These are phyloP conservation scores for Dendrobium nobile DNA, from an alignment of 106 monocot species.

Conservation along the genomic window DNA sequence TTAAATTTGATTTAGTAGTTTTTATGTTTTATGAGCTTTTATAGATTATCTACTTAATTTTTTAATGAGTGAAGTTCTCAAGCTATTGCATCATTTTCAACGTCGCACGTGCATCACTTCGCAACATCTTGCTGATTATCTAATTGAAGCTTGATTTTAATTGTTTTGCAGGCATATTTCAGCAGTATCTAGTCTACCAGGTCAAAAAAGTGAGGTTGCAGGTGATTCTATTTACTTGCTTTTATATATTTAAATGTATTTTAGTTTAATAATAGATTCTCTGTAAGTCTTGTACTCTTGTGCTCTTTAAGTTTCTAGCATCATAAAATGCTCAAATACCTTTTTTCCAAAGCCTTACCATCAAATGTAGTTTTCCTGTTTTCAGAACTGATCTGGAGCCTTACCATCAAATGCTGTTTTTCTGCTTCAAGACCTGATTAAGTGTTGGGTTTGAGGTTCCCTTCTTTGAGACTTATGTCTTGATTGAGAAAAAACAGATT, in stretches of 20 bases:
- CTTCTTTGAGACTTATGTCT: neutral
- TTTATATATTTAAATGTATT: neutral
- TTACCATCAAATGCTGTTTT: neutral
- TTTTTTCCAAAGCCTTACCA: no score
- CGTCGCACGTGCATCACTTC: neutral
- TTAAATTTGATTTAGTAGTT: neutral
- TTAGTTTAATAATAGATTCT: neutral
- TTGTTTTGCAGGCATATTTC: conserved; percentile 59
- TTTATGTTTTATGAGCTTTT: neutral
- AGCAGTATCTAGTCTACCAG: conserved; percentile 81
- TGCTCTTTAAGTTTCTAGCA: no score
- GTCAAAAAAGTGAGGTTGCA: conserved; percentile 89
- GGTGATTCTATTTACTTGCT: conserved; percentile 31
- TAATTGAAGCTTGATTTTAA: conserved; percentile 4
- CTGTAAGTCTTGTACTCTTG: no score
- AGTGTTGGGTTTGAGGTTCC: neutral
- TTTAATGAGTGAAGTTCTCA: neutral
- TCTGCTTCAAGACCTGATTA: neutral
- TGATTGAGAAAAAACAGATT: neutral
- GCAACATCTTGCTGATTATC: neutral
- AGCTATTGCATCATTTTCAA: neutral
- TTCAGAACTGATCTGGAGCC: neutral
- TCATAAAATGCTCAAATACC: no score
- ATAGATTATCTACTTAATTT: neutral
- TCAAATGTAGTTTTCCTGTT: no score